Evolutionary conservation across 345 rosid genomes (phyloP).

Genomic region (Rubroshorea leprosula): DNA sequence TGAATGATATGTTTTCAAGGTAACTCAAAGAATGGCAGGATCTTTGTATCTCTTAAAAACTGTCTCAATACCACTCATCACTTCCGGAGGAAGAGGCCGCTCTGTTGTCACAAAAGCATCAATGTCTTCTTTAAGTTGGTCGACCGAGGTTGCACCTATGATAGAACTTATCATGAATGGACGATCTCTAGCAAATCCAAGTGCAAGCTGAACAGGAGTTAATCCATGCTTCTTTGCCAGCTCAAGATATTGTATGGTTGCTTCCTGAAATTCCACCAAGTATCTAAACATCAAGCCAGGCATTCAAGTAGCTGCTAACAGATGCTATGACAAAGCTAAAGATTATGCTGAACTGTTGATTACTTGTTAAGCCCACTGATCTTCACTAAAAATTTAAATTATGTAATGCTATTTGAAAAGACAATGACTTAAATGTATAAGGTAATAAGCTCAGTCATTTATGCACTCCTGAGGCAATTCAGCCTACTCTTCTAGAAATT

Average conservation of each 20-base stretch:
- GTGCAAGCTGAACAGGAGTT: slow-evolving; percentile 69
- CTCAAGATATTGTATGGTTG: slow-evolving; percentile 58
- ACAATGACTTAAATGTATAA: background rate
- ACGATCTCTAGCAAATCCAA: slow-evolving; percentile 69
- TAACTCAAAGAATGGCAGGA: slow-evolving; percentile 35
- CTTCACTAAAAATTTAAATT: no score
- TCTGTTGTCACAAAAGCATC: slow-evolving; percentile 59
- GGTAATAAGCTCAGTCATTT: no score
- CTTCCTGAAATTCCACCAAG: slow-evolving; percentile 47
- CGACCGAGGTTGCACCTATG: slow-evolving; percentile 69
- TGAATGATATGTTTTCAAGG: no score
- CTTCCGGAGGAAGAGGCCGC: slow-evolving; percentile 56
- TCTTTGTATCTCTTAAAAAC: slow-evolving; percentile 66
- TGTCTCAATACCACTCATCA: slow-evolving; percentile 57
- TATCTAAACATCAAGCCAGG: background rate
- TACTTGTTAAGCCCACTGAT: no score
- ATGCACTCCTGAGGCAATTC: no score
- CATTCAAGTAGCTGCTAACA: background rate
- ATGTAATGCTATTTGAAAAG: no score
- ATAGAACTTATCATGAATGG: slow-evolving; percentile 80
- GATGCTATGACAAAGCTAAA: background rate
- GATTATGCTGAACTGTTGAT: no score
- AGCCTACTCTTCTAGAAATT: no score
- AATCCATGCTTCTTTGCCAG: slow-evolving; percentile 65
- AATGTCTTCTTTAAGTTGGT: slow-evolving; percentile 76